These are phyloP conservation scores for Penicillium sp. DNA, from an alignment of 2,329 filamentous ascomycete species.

Conservation along the genomic window DNA sequence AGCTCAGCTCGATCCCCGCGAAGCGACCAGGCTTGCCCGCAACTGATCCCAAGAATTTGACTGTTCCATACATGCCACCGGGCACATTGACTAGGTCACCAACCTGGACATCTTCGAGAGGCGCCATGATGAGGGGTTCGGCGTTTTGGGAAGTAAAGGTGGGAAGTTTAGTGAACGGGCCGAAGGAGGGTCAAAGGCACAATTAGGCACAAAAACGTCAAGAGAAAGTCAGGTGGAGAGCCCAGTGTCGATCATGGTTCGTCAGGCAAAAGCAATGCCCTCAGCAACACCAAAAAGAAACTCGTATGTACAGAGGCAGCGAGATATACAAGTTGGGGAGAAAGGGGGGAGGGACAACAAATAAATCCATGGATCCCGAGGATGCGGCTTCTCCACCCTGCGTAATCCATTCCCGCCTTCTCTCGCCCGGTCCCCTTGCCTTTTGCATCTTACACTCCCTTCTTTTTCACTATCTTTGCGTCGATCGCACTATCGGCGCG, in stretches of 20 bases:
- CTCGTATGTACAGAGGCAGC: conserved; percentile 1
- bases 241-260: conserved; percentile 14
- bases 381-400: conserved; percentile 14
- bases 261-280: conserved; percentile 1
- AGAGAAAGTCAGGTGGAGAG: conserved; percentile 10
- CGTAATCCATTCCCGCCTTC: conserved; percentile 15
- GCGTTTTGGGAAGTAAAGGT: not conserved
- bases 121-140: conserved; percentile 30
- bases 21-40: conserved; percentile 88
- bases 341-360: conserved; percentile 21
- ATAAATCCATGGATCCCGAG: conserved; percentile 14
- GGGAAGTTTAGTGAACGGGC: not conserved
- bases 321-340: conserved; percentile 1
- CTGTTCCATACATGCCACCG: conserved; percentile 83
- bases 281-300: conserved; percentile 1
- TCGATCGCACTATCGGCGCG: not conserved
- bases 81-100: conserved; percentile 89
- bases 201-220: not conserved
- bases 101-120: conserved; percentile 59
- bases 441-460: conserved; percentile 1
- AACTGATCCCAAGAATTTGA: conserved; percentile 85
- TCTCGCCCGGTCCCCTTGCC: conserved; percentile 1
- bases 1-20: conserved; percentile 83
- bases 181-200: not conserved
- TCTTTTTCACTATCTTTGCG: not conserved